Conservation (phyloP, 2,329 filamentous ascomycete species). For the Raffaelea albimanens region DNA sequence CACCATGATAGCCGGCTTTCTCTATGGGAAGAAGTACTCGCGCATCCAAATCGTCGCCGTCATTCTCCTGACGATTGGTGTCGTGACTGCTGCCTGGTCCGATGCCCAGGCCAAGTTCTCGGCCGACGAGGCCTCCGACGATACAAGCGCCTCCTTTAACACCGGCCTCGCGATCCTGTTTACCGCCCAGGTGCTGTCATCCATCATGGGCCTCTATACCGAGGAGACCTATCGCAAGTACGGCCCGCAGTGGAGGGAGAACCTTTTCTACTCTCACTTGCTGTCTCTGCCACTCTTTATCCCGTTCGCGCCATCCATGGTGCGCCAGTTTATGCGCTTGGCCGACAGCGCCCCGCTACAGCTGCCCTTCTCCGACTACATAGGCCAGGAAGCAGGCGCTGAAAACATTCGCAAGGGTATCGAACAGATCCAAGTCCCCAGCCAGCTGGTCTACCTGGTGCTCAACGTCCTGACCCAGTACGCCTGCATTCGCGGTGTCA, state of each 20-base stretch:
- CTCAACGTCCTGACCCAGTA: slow-evolving; percentile 86
- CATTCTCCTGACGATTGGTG: slow-evolving; percentile 71
- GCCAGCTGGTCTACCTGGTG: slow-evolving; percentile 60
- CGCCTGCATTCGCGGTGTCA: slow-evolving; percentile 90
- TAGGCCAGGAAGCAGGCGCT: slow-evolving; percentile 21
- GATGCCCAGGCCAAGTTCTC: slow-evolving; percentile 76
- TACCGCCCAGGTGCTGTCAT: slow-evolving; percentile 78
- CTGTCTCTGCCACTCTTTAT: slow-evolving; percentile 69
- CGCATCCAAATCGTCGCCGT: slow-evolving; percentile 74
- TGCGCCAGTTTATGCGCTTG: slow-evolving; percentile 53
- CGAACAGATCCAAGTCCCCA: slow-evolving; percentile 43
- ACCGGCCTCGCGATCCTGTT: slow-evolving; percentile 76
- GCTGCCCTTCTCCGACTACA: slow-evolving; percentile 24
- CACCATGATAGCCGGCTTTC: slow-evolving; percentile 81
- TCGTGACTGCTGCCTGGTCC: slow-evolving; percentile 80
- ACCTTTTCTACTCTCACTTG: slow-evolving; percentile 80
- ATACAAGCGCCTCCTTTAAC: slow-evolving; percentile 35
- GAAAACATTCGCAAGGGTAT: slow-evolving; percentile 27
- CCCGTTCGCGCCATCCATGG: slow-evolving; percentile 58
- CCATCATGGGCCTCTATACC: slow-evolving; percentile 91
- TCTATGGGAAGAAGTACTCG: slow-evolving; percentile 80
- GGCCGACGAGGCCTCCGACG: slow-evolving; percentile 14
- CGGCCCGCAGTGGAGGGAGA: slow-evolving; percentile 88
- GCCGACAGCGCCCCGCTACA: slow-evolving; percentile 52
- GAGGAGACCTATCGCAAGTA: slow-evolving; percentile 81